These are phyloP conservation scores for Mycena citricolor DNA, from an alignment of 1,284 basidiomycete species.

Conservation along the genomic window DNA sequence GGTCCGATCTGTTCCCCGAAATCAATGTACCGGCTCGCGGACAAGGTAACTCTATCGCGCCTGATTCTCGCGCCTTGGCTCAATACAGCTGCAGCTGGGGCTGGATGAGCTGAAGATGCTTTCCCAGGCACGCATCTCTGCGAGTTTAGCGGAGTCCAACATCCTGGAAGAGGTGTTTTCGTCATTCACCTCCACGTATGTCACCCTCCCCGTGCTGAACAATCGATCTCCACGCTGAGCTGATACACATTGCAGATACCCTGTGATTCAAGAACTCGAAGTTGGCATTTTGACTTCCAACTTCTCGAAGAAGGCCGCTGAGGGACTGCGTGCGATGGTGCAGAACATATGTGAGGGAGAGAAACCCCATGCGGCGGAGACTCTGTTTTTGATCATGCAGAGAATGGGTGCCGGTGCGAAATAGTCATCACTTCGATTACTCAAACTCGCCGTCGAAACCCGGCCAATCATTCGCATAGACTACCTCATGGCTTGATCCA, in stretches of 20 bases:
- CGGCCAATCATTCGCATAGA: neutral
- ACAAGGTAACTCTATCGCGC: constrained; percentile 24
- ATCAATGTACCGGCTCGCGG: constrained; percentile 28
- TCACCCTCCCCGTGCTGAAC: neutral
- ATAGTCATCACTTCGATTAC: neutral
- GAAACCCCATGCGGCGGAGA: constrained; percentile 17
- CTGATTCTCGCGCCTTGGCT: too few relatives aligned
- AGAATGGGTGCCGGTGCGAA: constrained; percentile 9
- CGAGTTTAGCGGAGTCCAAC: constrained; percentile 21
- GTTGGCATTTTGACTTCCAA: constrained; percentile 15
- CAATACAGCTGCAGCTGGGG: neutral
- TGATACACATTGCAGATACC: constrained; percentile 17
- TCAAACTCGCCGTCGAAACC: neutral
- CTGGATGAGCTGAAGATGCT: constrained; percentile 20
- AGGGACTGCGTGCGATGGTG: constrained; percentile 15
- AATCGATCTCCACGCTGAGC: neutral
- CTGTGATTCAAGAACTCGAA: constrained; percentile 24
- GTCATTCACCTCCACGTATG: constrained; percentile 25
- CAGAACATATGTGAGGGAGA: constrained; percentile 14
- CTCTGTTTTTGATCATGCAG: constrained; percentile 9
- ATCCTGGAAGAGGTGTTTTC: constrained; percentile 27
- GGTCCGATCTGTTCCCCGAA: constrained; percentile 25
- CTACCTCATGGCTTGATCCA: neutral
- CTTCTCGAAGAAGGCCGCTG: constrained; percentile 13
- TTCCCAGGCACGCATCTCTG: constrained; percentile 19